Evolutionary conservation across 2,329 filamentous ascomycete species (phyloP).

Genomic region (Clathrospora elynae): DNA sequence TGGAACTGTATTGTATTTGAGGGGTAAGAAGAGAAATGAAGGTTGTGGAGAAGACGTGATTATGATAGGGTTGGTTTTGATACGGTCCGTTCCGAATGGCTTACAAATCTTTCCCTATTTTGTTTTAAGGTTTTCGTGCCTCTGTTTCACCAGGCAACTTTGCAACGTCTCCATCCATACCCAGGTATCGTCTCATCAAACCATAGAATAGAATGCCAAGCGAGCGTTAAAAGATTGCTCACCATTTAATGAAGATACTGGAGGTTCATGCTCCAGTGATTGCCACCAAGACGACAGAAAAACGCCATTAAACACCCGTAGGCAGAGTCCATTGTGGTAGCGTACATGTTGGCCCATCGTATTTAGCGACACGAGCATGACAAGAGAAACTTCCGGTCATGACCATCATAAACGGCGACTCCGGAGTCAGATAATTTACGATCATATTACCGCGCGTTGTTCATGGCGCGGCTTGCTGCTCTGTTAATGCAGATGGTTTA

Average conservation of each 20-base stretch:
- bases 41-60: neutral
- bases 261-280: too few relatives aligned
- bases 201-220: conserved; percentile 1
- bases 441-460: conserved; percentile 9
- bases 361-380: conserved; percentile 4
- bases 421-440: conserved; percentile 10
- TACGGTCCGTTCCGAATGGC: conserved; percentile 2
- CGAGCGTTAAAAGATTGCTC: conserved; percentile 6
- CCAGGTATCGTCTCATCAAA: too few relatives aligned
- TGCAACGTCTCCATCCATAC: conserved; percentile 1
- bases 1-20: too few relatives aligned
- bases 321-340: conserved; percentile 11
- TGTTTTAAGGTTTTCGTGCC: conserved; percentile 1
- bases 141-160: conserved; percentile 10
- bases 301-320: conserved; percentile 11
- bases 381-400: conserved; percentile 8
- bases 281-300: conserved; percentile 6
- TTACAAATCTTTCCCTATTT: neutral
- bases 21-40: neutral
- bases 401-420: conserved; percentile 12
- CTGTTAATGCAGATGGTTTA: conserved; percentile 24
- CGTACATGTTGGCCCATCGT: conserved; percentile 7
- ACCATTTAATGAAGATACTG: conserved; percentile 1
- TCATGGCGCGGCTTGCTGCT: conserved; percentile 12
- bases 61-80: conserved; percentile 10